A percentile compares a stretch with the other conserved stretches of the same genome.
These are phyloP conservation scores for Crepidotus variabilis DNA, from an alignment of 768 basidiomycete species.

Conservation along the genomic window DNA sequence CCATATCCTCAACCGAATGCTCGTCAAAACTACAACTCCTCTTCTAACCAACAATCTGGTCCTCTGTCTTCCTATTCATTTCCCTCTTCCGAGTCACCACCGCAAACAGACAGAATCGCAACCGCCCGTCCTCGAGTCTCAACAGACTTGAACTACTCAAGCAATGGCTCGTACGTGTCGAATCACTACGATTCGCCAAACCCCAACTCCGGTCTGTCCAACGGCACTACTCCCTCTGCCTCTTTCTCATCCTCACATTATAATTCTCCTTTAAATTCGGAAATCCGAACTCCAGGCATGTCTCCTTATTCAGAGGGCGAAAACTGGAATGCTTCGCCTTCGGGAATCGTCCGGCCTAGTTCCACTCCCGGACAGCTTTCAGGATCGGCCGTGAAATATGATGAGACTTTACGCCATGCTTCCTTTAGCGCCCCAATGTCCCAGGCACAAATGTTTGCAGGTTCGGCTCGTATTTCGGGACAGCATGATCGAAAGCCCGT, in stretches of 20 bases:
- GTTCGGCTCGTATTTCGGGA: constrained; percentile 67
- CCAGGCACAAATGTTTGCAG: constrained; percentile 61
- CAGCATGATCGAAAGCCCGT: constrained; percentile 61
- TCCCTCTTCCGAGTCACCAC: constrained; percentile 41
- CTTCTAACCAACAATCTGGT: constrained; percentile 30
- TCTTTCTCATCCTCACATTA: constrained; percentile 46
- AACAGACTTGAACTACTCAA: constrained; percentile 37
- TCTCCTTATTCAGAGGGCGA: constrained; percentile 48
- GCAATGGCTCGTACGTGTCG: constrained; percentile 17
- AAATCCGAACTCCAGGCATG: constrained; percentile 38
- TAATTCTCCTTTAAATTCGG: constrained; percentile 43
- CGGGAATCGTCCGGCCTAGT: constrained; percentile 62
- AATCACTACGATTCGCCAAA: constrained; percentile 45
- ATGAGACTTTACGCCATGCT: constrained; percentile 66
- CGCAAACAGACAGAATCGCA: constrained; percentile 28
- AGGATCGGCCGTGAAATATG: constrained; percentile 59
- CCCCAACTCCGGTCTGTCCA: constrained; percentile 46
- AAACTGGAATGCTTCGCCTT: constrained; percentile 51
- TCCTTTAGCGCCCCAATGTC: constrained; percentile 58
- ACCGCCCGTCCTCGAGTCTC: constrained; percentile 48
- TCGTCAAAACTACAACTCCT: constrained; percentile 46
- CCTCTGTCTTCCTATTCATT: constrained; percentile 42
- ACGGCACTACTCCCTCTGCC: constrained; percentile 47
- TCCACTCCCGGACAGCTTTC: constrained; percentile 61
- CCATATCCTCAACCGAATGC: constrained; percentile 51